Percentiles rank a stretch among this genome's conserved stretches.
Evolutionary conservation across 176 grass and related monocot genomes (phyloP).

Genomic region (Thalia dealbata): DNA sequence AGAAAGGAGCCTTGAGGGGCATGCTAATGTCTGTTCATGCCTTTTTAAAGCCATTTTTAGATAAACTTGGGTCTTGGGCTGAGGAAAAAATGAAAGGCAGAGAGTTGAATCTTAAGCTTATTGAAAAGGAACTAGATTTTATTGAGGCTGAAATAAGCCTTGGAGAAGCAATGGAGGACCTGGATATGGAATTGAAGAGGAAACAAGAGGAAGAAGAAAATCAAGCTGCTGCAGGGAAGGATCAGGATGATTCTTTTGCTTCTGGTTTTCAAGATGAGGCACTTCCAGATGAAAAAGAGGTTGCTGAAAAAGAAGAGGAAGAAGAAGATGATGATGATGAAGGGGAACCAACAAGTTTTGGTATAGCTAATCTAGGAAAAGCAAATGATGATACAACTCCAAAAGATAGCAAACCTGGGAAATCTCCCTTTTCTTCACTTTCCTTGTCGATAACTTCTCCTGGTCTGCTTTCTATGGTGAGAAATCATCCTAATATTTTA

Average conservation of each 20-base stretch:
- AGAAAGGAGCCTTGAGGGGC: constrained; percentile 11
- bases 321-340: constrained; percentile 15
- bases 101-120: constrained; percentile 16
- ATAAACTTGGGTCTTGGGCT: constrained; percentile 15
- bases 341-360: constrained; percentile 20
- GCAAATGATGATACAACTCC: constrained; percentile 5
- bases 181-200: constrained; percentile 16
- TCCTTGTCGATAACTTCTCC: constrained; percentile 7
- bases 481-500: neutral
- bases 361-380: constrained; percentile 9
- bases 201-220: constrained; percentile 30
- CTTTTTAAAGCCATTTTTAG: constrained; percentile 10
- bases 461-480: constrained; percentile 9
- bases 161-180: constrained; percentile 24
- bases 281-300: neutral
- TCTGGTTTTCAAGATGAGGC: constrained; percentile 11
- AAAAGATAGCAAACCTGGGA: constrained; percentile 2
- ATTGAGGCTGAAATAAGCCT: constrained; percentile 25
- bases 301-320: constrained; percentile 15
- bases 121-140: constrained; percentile 24
- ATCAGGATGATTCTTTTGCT: constrained; percentile 5
- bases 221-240: neutral
- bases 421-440: constrained; percentile 24
- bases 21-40: constrained; percentile 10
- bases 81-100: constrained; percentile 11